A percentile compares a stretch with the other conserved stretches of the same genome.
phyloP scores from a whole-genome alignment of 1,284 basidiomycete genomes.

The Cryptococcus wingfieldii region DNA sequence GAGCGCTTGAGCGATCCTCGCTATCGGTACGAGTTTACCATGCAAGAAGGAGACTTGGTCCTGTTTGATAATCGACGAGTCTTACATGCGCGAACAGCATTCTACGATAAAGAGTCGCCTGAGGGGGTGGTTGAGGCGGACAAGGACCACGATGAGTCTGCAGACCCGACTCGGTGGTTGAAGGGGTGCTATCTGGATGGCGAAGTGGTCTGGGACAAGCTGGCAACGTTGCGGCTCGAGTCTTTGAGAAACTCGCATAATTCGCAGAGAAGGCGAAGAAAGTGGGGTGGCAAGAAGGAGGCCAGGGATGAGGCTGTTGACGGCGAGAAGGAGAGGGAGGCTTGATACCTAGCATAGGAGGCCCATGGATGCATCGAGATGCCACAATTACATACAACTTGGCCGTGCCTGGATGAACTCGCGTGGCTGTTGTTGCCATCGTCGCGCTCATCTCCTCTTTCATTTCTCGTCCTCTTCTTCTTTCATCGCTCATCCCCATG shows the following conservation, averaged over 20 bases:
- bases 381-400: neutral
- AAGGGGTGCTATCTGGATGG: slow-evolving; percentile 84
- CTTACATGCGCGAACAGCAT: slow-evolving; percentile 80
- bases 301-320: neutral
- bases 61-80: slow-evolving; percentile 93
- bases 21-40: slow-evolving; percentile 62
- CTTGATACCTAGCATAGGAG: no score
- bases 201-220: slow-evolving; percentile 63
- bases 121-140: slow-evolving; percentile 27
- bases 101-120: slow-evolving; percentile 52
- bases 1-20: slow-evolving; percentile 57
- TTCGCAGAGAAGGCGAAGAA: neutral
- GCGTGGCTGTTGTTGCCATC: no score
- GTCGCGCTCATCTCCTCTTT: no score
- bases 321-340: neutral
- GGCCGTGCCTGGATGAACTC: neutral
- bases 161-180: slow-evolving; percentile 67
- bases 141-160: slow-evolving; percentile 3
- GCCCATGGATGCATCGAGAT: no score
- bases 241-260: neutral
- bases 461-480: neutral
- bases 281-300: neutral
- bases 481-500: slow-evolving; percentile 30
- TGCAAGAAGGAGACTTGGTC: slow-evolving; percentile 80
- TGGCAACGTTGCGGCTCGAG: slow-evolving; percentile 19